Percentiles rank a stretch among this genome's conserved stretches.
These are phyloP conservation scores for Phytophthora fragariaefolia DNA, from an alignment of 352 stramenopile species.

Conservation along the genomic window DNA sequence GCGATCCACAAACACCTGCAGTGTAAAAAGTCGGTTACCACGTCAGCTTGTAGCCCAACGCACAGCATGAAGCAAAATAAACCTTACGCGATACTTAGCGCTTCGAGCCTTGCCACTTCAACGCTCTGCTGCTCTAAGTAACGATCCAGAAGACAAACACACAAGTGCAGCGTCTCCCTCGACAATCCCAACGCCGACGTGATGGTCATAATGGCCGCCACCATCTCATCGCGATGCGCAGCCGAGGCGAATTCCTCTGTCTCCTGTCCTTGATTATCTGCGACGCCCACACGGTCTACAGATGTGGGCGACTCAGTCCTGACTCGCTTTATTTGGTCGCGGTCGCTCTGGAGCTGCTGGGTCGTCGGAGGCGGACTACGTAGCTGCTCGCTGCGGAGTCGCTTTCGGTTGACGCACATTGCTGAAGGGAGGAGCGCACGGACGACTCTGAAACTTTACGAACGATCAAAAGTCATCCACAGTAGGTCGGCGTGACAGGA, in stretches of 20 bases:
- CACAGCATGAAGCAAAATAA: background rate
- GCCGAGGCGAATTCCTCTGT: conserved; percentile 34
- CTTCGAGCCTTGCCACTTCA: conserved; percentile 45
- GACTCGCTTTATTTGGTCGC: conserved; percentile 24
- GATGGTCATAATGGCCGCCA: conserved; percentile 70
- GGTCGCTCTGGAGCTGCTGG: conserved; percentile 22
- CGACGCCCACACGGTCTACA: conserved; percentile 15
- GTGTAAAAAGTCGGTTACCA: background rate
- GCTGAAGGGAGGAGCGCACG: background rate
- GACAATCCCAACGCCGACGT: conserved; percentile 61
- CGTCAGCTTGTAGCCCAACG: background rate
- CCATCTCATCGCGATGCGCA: conserved; percentile 67
- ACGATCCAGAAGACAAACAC: conserved; percentile 61
- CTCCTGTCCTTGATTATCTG: conserved; percentile 16
- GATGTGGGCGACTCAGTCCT: conserved; percentile 34
- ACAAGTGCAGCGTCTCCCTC: conserved; percentile 68
- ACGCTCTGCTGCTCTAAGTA: conserved; percentile 43
- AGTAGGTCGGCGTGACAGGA: background rate
- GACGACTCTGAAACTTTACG: conserved; percentile 6
- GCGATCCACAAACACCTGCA: conserved; percentile 73
- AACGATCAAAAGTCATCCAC: conserved; percentile 14
- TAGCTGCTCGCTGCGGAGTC: conserved; percentile 20
- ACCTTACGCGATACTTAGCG: conserved; percentile 65
- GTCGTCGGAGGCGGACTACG: conserved; percentile 17
- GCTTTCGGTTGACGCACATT: conserved; percentile 43